Evolutionary conservation across 441 rosid genomes (phyloP), one percentile per base, ranked within the genome.

Genomic region (Adansonia rubrostipa): DNA sequence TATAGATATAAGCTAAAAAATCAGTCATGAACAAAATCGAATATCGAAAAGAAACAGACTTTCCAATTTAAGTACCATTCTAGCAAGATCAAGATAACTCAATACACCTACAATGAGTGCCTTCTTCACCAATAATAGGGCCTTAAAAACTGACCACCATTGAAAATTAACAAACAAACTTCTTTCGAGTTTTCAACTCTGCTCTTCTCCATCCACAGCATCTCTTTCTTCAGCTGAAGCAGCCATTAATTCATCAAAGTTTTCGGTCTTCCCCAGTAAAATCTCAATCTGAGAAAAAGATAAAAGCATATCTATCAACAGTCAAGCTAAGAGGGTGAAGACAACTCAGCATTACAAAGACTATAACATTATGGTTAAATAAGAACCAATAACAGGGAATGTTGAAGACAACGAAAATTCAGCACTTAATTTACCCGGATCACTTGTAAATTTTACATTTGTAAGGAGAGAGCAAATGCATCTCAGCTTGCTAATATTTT

Each of bases 171-270:
- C 11, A 79, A 57, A 50, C 13, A 17, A 44, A 28, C 5, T 51
- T 10, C 14, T 1, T 71, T 40, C 60, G 9, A 74, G 53, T n/a
- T 71, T 83, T 90, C 82, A 92, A 77, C 81, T 87, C 81, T 87
- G 91, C 76, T 88, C 97, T 78, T 94, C 93, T 33, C 84, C 91
- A n/a, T 88, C 93, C 9, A 76, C 90, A 58, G 65, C 81, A 11
- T 88, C 96, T 79, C 90, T 86, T 86, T 91, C 95, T 78, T 87
- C 95, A 19, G 88, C 94, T 71, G 92, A 90, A 28, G 91, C 93
- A 5, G 90, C 93, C 94, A 92, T 93, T 78, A 93, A 71, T 62
- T 93, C 96, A 17, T 88, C 92, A 74, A 91, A 92, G 81, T 87
- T 90, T 65, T 85, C 94, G 33, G 94, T 86, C 86, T 93, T 93